Evolutionary conservation across 768 basidiomycete genomes (phyloP).

Genomic region (Cystobasidiopsis lactophilus): DNA sequence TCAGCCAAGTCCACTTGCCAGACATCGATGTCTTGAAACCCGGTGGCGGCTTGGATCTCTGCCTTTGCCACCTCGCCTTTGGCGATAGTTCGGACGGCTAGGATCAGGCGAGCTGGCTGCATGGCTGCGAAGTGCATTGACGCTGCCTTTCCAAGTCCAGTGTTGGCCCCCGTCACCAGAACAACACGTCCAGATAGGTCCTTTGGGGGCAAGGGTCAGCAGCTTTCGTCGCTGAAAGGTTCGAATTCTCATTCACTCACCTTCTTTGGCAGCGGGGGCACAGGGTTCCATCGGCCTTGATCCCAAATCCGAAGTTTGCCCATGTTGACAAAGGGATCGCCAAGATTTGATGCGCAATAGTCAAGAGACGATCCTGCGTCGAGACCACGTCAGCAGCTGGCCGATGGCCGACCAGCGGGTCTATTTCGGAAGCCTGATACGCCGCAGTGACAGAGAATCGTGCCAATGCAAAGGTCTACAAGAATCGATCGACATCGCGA

Average conservation of each 20-base stretch:
- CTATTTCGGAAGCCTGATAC: too few relatives aligned
- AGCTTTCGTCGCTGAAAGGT: too few relatives aligned
- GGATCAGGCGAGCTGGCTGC: constrained; percentile 1
- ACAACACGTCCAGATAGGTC: not conserved
- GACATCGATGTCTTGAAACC: not conserved
- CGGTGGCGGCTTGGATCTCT: not conserved
- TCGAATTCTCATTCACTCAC: too few relatives aligned
- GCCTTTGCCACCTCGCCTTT: not conserved
- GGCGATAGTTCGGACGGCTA: not conserved
- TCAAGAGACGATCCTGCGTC: too few relatives aligned
- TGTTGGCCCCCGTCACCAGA: not conserved
- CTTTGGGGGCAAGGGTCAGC: not conserved
- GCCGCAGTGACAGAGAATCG: not conserved
- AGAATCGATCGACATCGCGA: not conserved
- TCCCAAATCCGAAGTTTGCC: too few relatives aligned
- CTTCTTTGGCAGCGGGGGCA: too few relatives aligned
- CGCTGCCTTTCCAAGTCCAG: not conserved
- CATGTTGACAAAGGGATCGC: too few relatives aligned
- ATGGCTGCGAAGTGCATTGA: not conserved
- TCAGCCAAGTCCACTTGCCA: not conserved
- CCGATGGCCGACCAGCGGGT: too few relatives aligned
- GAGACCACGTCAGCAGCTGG: too few relatives aligned
- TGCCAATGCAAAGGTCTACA: not conserved
- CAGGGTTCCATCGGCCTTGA: too few relatives aligned
- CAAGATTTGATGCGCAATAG: too few relatives aligned